phyloP scores from a whole-genome alignment of 2,329 filamentous ascomycete genomes.

The Boeremia exigua region DNA sequence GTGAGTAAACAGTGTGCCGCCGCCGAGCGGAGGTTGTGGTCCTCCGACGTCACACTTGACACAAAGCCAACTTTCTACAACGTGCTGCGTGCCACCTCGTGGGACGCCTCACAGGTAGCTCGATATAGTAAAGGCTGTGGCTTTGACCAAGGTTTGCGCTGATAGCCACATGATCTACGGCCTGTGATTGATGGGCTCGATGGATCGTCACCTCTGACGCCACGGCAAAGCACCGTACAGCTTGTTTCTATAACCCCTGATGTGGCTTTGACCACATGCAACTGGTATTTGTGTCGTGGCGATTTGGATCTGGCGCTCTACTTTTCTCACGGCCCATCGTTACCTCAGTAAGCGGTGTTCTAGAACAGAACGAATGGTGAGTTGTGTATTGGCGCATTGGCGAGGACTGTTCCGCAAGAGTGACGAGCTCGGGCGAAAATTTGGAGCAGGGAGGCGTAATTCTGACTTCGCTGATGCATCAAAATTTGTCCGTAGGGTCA shows the following conservation, averaged over 20 bases:
- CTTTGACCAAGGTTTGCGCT: slow-evolving; percentile 7
- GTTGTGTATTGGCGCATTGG: background rate
- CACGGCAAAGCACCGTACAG: slow-evolving; percentile 12
- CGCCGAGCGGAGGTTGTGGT: background rate
- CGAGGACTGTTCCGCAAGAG: background rate
- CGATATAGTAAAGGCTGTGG: slow-evolving; percentile 5
- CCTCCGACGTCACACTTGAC: slow-evolving; percentile 20
- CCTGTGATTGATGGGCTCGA: slow-evolving; percentile 8
- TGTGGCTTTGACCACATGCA: slow-evolving; percentile 29
- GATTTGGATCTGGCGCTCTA: background rate
- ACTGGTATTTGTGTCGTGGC: slow-evolving; percentile 16
- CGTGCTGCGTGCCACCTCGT: background rate
- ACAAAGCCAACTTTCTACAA: background rate
- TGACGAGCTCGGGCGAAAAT: background rate
- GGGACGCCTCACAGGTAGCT: slow-evolving; percentile 21
- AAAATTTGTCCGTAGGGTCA: background rate
- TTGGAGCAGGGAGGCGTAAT: background rate
- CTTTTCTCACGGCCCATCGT: background rate
- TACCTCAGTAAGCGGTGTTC: background rate
- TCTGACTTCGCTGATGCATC: background rate
- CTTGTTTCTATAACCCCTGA: slow-evolving; percentile 27
- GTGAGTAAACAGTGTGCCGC: background rate
- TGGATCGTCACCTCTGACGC: slow-evolving; percentile 12
- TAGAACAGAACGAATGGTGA: background rate
- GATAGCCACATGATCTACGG: background rate